Conservation (phyloP, 331 rosid species). For the Acacia concinna region DNA sequence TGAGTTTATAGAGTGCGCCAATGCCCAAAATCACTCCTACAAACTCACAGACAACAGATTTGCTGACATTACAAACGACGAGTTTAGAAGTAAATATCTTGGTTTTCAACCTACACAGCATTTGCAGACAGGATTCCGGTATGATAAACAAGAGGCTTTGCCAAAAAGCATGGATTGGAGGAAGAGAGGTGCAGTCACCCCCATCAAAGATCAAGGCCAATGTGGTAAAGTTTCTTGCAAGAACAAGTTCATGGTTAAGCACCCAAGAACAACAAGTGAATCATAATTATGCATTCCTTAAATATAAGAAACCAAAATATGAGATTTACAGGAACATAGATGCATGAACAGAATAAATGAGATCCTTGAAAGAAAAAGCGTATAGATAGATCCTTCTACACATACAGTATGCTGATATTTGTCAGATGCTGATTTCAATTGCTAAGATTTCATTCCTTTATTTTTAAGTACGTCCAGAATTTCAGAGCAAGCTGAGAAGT, state of each 20-base stretch:
- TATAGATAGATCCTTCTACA: not conserved
- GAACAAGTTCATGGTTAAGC: not conserved
- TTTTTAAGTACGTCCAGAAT: not conserved
- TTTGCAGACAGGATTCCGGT: constrained; percentile 31
- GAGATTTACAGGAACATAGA: not conserved
- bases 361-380: not conserved
- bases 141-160: constrained; percentile 24
- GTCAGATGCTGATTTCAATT: not conserved
- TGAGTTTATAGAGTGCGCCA: constrained; percentile 47
- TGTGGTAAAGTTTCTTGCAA: constrained; percentile 57
- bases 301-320: not conserved
- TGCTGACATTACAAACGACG: constrained; percentile 66
- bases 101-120: constrained; percentile 29
- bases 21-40: constrained; percentile 57
- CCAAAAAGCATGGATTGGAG: constrained; percentile 71
- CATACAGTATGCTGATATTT: not conserved
- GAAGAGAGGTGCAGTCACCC: constrained; percentile 57
- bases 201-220: constrained; percentile 67
- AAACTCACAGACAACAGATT: constrained; percentile 62
- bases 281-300: not conserved
- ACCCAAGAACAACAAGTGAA: not conserved
- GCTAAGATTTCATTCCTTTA: not conserved
- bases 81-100: constrained; percentile 46
- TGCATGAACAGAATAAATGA: not conserved
- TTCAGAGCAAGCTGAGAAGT: not conserved